Percentiles rank a stretch among this genome's conserved stretches.
Evolutionary conservation across 768 basidiomycete species (phyloP).

Genomic region (Tricholoma saponaceum): DNA sequence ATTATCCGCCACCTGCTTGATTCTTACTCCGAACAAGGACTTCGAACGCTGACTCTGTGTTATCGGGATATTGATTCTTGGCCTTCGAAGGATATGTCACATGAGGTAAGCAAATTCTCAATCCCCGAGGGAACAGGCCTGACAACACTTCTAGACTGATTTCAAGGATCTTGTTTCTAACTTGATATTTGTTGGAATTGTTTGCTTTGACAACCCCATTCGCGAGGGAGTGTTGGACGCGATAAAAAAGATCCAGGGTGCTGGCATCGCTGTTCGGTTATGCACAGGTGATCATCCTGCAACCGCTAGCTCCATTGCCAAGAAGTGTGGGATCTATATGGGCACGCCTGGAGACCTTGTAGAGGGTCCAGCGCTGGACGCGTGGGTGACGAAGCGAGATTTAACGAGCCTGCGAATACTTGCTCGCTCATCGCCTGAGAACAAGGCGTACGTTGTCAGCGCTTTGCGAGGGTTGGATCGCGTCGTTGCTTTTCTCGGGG

Average conservation of each 20-base stretch:
- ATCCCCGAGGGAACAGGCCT: neutral
- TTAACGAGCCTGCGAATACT: conserved; percentile 75
- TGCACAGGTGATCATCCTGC: conserved; percentile 80
- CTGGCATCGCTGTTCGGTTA: conserved; percentile 78
- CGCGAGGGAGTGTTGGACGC: conserved; percentile 69
- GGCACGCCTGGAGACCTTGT: conserved; percentile 69
- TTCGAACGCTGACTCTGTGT: conserved; percentile 73
- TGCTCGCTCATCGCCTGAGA: conserved; percentile 76
- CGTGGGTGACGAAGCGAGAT: conserved; percentile 52
- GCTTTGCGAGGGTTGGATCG: conserved; percentile 62
- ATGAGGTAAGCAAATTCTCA: conserved; percentile 18
- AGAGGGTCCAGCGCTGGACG: conserved; percentile 66
- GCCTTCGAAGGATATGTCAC: conserved; percentile 53
- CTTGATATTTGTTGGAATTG: conserved; percentile 63
- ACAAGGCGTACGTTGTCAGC: conserved; percentile 75
- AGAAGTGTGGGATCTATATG: conserved; percentile 75
- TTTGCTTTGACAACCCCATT: conserved; percentile 77
- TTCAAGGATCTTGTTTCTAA: conserved; percentile 51
- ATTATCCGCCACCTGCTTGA: conserved; percentile 43
- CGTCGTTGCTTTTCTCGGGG: conserved; percentile 34
- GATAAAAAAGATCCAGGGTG: conserved; percentile 60
- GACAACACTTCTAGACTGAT: conserved; percentile 32
- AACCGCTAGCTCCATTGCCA: conserved; percentile 73
- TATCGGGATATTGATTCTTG: conserved; percentile 57
- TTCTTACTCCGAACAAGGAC: conserved; percentile 68